Evolutionary conservation across 2,329 filamentous ascomycete genomes (phyloP), one percentile per base, ranked within the genome.

Genomic region (Aspergillus ochraceus): DNA sequence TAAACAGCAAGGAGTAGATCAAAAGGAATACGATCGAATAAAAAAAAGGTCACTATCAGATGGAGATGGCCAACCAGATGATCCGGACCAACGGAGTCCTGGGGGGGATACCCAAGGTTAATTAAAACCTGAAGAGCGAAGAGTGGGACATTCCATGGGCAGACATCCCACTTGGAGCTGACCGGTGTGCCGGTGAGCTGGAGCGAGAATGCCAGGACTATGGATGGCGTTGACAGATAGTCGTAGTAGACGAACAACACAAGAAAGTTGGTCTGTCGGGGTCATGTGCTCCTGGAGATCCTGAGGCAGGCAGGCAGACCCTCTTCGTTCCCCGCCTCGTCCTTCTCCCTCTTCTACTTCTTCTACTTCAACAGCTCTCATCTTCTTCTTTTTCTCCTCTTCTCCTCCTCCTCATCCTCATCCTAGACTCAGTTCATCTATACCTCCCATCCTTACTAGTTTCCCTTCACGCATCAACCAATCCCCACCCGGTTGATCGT

Each of bases 151-250:
- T 42, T 49, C 58, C 54, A 60, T 57, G 54, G 58, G 42, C 29
- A 29, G 26, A 32, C 49, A 32, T 57, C 45, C 45, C 50, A 22
- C 54, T 56, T 56, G 54, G 54, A 47, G 47, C 54, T 60, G 50
- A 39, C 58, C 58, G 58, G 58, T 59, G 59, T 61, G 52, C 59
- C 59, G 59, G 49, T 55, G 55, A 55, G 55, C 45, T 60, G 26
- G 52, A 52, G 55, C 10, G 32, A 50, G 54, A 47, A 45, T n/a
- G 36, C 11, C 32, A 36, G 30, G 9, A 32, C 30, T 32, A 32
- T 32, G 30, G 30, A 11, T 32, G 30, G 30, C 30, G 30, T 32
- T 24, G 22, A 24, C 22, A 24, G 26, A 29, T 29, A 29, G 6
- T 26, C 3, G 24, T 26, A 26, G 24, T 26, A 14, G 30, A 36